Evolutionary conservation across 1,139 yeast genomes (phyloP).

Genomic region (Geotrichum histeridarum): DNA sequence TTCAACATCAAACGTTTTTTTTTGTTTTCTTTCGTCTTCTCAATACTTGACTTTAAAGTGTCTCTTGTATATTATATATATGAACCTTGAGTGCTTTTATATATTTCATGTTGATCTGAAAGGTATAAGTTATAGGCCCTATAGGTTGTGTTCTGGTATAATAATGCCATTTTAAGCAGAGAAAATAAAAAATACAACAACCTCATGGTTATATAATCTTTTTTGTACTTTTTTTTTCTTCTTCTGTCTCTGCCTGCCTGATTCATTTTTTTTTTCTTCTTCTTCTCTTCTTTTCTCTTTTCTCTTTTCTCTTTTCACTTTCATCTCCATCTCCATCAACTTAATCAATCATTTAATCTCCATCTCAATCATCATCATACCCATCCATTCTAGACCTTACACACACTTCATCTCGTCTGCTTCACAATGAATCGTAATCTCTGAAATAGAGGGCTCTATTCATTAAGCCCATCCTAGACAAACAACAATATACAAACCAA

Average conservation of each 20-base stretch:
- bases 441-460: conserved; percentile 3
- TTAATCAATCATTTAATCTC: too few relatives aligned
- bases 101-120: too few relatives aligned
- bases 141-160: too few relatives aligned
- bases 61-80: too few relatives aligned
- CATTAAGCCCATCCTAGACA: background rate
- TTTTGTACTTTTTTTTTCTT: conserved; percentile 1
- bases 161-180: too few relatives aligned
- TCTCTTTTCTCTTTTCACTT: background rate
- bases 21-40: too few relatives aligned
- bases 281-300: background rate
- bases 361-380: background rate
- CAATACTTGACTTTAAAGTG: too few relatives aligned
- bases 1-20: too few relatives aligned
- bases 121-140: too few relatives aligned
- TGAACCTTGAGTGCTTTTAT: too few relatives aligned
- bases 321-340: background rate
- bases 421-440: conserved; percentile 4
- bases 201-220: background rate
- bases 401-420: background rate
- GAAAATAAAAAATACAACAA: too few relatives aligned
- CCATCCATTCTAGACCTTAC: background rate
- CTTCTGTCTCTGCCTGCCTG: background rate
- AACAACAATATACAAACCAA: too few relatives aligned
- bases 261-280: background rate